Percentiles rank a stretch among this genome's conserved stretches.
Evolutionary conservation across 352 stramenopile species (phyloP).

Genomic region (Globisporangium orthogonon): DNA sequence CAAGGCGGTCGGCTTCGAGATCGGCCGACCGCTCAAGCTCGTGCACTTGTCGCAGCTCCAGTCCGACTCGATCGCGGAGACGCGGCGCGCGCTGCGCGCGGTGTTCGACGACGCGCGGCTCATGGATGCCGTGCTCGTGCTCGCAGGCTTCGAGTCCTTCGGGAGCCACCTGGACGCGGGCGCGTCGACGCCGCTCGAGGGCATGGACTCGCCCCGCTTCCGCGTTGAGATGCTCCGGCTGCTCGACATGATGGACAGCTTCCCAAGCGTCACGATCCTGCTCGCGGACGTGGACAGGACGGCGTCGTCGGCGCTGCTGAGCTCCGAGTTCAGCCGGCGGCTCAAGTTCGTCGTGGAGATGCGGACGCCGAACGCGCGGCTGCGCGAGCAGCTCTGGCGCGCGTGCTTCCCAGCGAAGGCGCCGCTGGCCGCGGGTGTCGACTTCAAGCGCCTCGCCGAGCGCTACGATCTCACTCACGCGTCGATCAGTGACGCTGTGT

Average conservation of each 20-base stretch:
- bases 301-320: constrained; percentile 31
- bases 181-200: constrained; percentile 39
- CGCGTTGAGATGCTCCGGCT: constrained; percentile 69
- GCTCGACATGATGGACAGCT: constrained; percentile 72
- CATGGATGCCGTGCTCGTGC: constrained; percentile 81
- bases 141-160: constrained; percentile 87
- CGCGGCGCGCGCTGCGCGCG: constrained; percentile 59
- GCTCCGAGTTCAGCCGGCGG: constrained; percentile 65
- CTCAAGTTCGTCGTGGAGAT: constrained; percentile 87
- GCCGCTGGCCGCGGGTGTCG: constrained; percentile 48
- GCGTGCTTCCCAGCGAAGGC: constrained; percentile 71
- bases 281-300: constrained; percentile 61
- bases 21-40: constrained; percentile 76
- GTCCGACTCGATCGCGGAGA: constrained; percentile 67
- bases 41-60: constrained; percentile 75
- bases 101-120: constrained; percentile 85
- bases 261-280: constrained; percentile 77
- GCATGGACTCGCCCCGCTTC: constrained; percentile 68
- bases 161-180: constrained; percentile 64
- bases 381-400: constrained; percentile 68
- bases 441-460: constrained; percentile 65
- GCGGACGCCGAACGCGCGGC: constrained; percentile 60
- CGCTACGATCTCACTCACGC: constrained; percentile 74
- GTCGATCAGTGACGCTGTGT: constrained; percentile 78
- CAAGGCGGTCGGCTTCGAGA: constrained; percentile 81